Evolutionary conservation across 1,139 yeast genomes (phyloP).

Genomic region (Candida sojae): DNA sequence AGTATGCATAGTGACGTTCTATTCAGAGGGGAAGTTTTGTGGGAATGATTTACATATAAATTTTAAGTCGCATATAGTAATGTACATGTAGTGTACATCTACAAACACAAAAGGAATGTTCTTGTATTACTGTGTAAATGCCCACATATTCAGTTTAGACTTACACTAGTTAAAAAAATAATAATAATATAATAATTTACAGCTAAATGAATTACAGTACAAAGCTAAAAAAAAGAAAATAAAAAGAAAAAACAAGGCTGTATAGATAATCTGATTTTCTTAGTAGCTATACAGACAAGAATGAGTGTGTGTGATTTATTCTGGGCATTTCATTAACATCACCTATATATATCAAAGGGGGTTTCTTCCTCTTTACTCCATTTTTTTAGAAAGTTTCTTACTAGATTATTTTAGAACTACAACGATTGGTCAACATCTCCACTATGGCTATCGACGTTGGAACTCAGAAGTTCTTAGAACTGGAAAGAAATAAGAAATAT

Average conservation of each 20-base stretch:
- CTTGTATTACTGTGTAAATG: no score
- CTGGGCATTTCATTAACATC: not conserved
- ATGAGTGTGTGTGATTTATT: not conserved
- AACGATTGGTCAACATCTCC: not conserved
- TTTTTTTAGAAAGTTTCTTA: not conserved
- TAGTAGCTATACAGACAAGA: not conserved
- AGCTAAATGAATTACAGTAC: no score
- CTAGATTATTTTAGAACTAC: not conserved
- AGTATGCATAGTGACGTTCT: no score
- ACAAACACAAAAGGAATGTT: not conserved
- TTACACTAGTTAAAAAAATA: not conserved
- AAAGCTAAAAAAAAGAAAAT: not conserved
- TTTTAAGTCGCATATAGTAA: not conserved
- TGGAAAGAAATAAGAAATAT: constrained; percentile 31
- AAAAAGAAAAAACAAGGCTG: constrained; percentile 2
- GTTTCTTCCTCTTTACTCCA: not conserved
- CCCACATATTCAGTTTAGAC: not conserved
- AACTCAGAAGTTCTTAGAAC: constrained; percentile 34
- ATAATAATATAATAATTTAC: not conserved
- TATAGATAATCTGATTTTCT: not conserved
- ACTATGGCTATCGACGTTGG: not conserved
- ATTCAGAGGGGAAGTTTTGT: no score
- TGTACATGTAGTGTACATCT: not conserved
- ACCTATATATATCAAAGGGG: not conserved
- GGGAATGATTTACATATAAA: no score